phyloP scores from a whole-genome alignment of 371 early-diverging fungal species.

The Haplosporangium sp. region DNA sequence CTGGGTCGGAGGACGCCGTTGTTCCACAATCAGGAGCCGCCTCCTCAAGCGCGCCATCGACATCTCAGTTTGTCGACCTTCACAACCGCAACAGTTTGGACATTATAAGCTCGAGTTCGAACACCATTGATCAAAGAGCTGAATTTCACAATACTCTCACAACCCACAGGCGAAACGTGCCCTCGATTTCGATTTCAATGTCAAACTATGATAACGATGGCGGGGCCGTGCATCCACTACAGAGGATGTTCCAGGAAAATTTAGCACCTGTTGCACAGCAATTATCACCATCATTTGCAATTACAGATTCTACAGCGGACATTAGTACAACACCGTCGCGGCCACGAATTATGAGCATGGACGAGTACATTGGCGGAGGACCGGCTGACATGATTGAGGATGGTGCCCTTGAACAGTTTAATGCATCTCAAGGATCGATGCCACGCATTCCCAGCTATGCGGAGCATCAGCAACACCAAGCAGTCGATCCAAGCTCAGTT shows the following conservation, averaged over 20 bases:
- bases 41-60: neutral
- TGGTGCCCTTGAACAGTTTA: neutral
- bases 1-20: slow-evolving; percentile 18
- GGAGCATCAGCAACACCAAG: slow-evolving; percentile 36
- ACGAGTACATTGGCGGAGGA: slow-evolving; percentile 41
- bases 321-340: neutral
- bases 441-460: slow-evolving; percentile 44
- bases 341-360: slow-evolving; percentile 42
- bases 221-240: slow-evolving; percentile 4
- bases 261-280: slow-evolving; percentile 29
- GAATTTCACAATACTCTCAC: neutral
- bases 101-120: slow-evolving; percentile 3
- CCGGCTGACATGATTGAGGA: slow-evolving; percentile 2
- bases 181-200: slow-evolving; percentile 42
- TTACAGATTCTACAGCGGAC: neutral
- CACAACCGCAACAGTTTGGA: slow-evolving; percentile 25
- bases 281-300: neutral
- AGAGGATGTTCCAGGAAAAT: slow-evolving; percentile 28
- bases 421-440: slow-evolving; percentile 15
- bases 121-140: neutral
- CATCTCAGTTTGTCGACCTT: slow-evolving; percentile 11
- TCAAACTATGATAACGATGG: slow-evolving; percentile 11
- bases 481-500: slow-evolving; percentile 15
- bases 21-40: slow-evolving; percentile 1
- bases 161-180: slow-evolving; percentile 32